Evolutionary conservation across 2,329 filamentous ascomycete genomes (phyloP).

Genomic region (Penicillium corylophilum): DNA sequence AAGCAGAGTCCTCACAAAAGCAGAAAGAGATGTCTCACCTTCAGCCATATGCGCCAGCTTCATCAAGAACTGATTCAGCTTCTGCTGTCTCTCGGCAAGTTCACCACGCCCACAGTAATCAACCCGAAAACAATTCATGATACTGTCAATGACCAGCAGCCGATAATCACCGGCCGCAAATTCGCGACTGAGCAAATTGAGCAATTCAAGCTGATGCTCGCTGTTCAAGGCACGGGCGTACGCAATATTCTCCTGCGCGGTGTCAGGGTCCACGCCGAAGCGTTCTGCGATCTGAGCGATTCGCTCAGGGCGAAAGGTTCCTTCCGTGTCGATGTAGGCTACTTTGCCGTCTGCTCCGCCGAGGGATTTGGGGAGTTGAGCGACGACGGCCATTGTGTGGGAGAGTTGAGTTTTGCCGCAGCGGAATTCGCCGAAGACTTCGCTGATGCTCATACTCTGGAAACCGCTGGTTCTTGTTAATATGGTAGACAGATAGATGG

Average conservation of each 20-base stretch:
- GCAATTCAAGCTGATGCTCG: constrained; percentile 63
- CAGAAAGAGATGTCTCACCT: constrained; percentile 36
- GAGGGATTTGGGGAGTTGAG: constrained; percentile 56
- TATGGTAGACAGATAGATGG: no score
- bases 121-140: constrained; percentile 68
- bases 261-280: constrained; percentile 60
- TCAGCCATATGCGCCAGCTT: constrained; percentile 65
- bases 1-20: neutral
- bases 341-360: constrained; percentile 68
- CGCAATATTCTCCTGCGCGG: constrained; percentile 65
- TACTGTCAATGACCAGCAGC: constrained; percentile 67
- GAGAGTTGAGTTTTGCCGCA: constrained; percentile 70
- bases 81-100: constrained; percentile 67
- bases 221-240: constrained; percentile 65
- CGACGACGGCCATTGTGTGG: constrained; percentile 67
- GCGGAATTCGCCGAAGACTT: constrained; percentile 45
- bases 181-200: constrained; percentile 60
- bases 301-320: constrained; percentile 66
- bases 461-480: constrained; percentile 55
- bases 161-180: constrained; percentile 65
- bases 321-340: constrained; percentile 67
- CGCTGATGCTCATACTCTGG: constrained; percentile 68
- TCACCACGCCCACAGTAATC: constrained; percentile 68
- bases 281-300: constrained; percentile 67
- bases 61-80: constrained; percentile 64